These are phyloP conservation scores for Avena sativa DNA, from an alignment of 176 grass and related monocot species.

Conservation along the genomic window DNA sequence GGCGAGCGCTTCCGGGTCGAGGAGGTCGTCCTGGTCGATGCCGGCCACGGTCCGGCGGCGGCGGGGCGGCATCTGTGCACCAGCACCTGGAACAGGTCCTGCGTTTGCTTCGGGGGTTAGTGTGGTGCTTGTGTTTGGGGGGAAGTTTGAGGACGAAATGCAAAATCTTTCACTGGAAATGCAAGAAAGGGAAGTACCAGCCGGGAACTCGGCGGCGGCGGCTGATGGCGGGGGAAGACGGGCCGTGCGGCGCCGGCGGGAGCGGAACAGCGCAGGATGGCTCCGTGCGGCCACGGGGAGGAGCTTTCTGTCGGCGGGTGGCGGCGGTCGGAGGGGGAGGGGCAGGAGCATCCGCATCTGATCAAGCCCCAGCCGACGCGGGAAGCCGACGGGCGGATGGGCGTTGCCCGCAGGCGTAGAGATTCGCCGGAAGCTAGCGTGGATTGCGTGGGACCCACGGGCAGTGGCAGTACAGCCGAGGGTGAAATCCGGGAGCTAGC, in stretches of 20 bases:
- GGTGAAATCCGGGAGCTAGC: not conserved
- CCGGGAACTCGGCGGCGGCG: conserved; percentile 49
- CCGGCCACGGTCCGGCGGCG: conserved; percentile 65
- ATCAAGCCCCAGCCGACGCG: conserved; percentile 2
- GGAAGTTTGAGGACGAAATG: not conserved
- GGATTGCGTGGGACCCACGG: conserved; percentile 21
- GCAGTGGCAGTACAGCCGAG: not conserved
- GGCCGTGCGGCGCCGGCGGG: not conserved
- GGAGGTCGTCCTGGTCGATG: conserved; percentile 79
- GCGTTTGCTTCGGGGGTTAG: conserved; percentile 15
- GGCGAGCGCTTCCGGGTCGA: conserved; percentile 66
- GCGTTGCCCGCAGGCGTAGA: not conserved
- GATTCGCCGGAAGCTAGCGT: conserved; percentile 8
- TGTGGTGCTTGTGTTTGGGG: not conserved
- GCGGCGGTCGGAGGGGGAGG: not conserved
- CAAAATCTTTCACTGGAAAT: not conserved
- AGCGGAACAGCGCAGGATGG: not conserved
- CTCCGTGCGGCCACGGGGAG: not conserved
- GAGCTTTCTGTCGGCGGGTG: not conserved
- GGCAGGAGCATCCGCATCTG: conserved; percentile 29
- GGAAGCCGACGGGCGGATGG: conserved; percentile 27
- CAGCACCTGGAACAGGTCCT: conserved; percentile 37
- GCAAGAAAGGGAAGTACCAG: conserved; percentile 24
- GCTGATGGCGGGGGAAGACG: conserved; percentile 18
- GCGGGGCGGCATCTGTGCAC: conserved; percentile 45